Base-by-base conservation (phyloP, 1,139 yeast genomes). In the Candida glucosophila region DNA sequence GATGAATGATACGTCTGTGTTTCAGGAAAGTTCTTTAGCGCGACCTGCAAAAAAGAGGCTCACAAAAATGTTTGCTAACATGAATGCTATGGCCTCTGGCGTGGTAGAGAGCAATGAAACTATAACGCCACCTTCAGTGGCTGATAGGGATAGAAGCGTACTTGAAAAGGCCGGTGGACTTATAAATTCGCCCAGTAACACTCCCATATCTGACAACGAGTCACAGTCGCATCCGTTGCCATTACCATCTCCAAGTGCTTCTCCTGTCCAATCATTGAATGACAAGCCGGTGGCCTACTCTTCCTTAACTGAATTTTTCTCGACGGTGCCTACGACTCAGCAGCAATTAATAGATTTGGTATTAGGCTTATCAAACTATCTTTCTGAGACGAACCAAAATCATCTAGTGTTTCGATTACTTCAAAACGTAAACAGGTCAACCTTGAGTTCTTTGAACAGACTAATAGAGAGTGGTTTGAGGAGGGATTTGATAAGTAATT, bases 211-310 rank as follows among this genome's bases (percentile, higher is more conserved):
- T 6, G 68, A 60, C 27, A 41, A 52, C 12, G 64, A 57, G 22
- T 60, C 55, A 11, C 52, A 43, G 19, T 49, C 56, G 2, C 65
- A 56, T 28, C 73, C 63, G 32, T 52, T 71, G 12, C 80, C 80
- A 0, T 54, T 75, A 16, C 82, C 82, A 0, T 74, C 80, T 5
- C 83, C 83, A 0, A 70, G 77, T 40, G 83, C 82, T 1, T 73
- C 81, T 1, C 82, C 82, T 0, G 65, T 63, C 5, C 77, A 67
- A 33, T 47, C 43, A 21, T 33, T 36, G 14, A 29, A 32, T 13
- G 22, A 34, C 19, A 33, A 24, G 20, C 22, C 30, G 7, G 32
- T 36, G 15, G 26, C 17, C 22, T 23, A 34, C 35, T 23, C 39
- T 11, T 40, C 44, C 12, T 39, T 48, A 22, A 55, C 58, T 15